Percentiles rank a stretch among this genome's conserved stretches.
These are phyloP conservation scores for Metschnikowia colocasiae DNA, from an alignment of 805 yeast species.

Conservation along the genomic window DNA sequence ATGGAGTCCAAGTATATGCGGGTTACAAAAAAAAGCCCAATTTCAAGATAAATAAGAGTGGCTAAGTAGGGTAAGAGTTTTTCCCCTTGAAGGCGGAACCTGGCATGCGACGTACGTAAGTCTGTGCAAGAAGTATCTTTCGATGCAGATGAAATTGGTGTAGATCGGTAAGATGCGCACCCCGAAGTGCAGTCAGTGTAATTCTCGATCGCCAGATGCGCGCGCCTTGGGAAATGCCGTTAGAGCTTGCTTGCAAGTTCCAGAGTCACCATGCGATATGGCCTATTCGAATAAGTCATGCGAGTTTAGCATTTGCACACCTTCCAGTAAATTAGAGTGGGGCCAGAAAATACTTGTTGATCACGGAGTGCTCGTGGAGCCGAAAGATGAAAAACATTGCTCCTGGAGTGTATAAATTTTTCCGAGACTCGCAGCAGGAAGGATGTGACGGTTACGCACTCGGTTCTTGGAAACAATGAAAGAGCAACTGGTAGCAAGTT, in stretches of 20 bases:
- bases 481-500: background rate
- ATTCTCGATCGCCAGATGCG: background rate
- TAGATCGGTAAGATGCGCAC: background rate
- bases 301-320: background rate
- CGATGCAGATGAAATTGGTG: background rate
- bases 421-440: constrained; percentile 2
- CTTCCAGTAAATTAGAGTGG: background rate
- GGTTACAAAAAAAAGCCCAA: background rate
- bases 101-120: background rate
- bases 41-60: background rate
- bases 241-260: background rate
- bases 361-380: no score
- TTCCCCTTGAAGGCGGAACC: no score
- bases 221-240: background rate
- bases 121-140: background rate
- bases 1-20: background rate
- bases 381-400: background rate
- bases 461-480: background rate
- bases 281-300: background rate
- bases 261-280: background rate
- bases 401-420: background rate
- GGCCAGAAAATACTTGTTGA: background rate
- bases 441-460: background rate
- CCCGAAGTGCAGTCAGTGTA: background rate
- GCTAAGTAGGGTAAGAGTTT: background rate